Evolutionary conservation across 192 early-diverging fungal species (phyloP), one percentile per base, ranked within the genome.

Genomic region (Nowakowskiella sp.): DNA sequence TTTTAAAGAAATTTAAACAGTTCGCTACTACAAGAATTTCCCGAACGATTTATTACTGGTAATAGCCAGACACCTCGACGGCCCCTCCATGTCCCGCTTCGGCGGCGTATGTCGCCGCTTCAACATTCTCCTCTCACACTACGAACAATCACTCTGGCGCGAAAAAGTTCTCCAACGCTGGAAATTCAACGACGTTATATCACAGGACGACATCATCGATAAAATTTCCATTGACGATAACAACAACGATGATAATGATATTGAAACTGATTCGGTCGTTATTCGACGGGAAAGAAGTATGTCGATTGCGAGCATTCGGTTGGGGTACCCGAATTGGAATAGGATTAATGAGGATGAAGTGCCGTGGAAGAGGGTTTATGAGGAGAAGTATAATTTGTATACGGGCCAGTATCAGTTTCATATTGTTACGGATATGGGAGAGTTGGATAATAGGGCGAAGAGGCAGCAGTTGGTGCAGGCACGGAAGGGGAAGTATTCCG

Each of bases 401-500:
- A 58, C 61, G 10, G 61, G 56, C 22, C 54, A 57, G 56, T 60
- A 58, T 44, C 42, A 55, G 8, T 62, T 62, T 47, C 26, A 51
- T 2, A 62, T 62, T 34, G 24, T 57, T 9, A 42, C 61, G 6
- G 61, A 62, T 57, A 16, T 60, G 16, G 25, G 31, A 13, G 61
- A 44, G 22, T 23, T 55, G 19, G 61, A 28, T 3, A 16, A 10
- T 19, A n/a, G 61, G 3, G 9, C 25, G 0, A 49, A 27, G n/a
- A 34, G 61, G 32, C 61, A 62, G 21, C 42, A 58, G 27, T 34
- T 62, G 8, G 53, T 62, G 10, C 54, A 62, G 9, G 55, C 49
- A 30, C 34, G 47, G 16, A 49, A 28, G 43, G n/a, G 26, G n/a
- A n/a, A n/a, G n/a, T n/a, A n/a, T n/a, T n/a, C n/a, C n/a, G n/a